phyloP scores from a whole-genome alignment of 1,139 yeast genomes.

The Hyphopichia khmerensis region DNA sequence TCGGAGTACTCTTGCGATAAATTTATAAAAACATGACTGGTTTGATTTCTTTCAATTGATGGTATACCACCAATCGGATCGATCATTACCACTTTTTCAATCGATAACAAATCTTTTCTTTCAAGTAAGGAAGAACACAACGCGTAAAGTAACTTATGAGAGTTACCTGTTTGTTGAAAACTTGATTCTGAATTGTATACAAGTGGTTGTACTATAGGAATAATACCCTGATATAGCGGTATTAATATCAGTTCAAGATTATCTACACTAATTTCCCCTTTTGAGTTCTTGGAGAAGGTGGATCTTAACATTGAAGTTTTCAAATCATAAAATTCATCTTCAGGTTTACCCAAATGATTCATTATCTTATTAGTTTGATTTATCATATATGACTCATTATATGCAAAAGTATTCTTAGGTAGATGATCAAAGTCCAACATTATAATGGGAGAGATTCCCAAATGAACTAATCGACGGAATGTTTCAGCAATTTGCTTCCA shows the following conservation, averaged over 20 bases:
- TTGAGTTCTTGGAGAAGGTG: slow-evolving; percentile 19
- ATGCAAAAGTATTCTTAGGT: slow-evolving; percentile 25
- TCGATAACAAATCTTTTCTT: slow-evolving; percentile 39
- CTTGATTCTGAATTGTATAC: slow-evolving; percentile 41
- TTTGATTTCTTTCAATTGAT: slow-evolving; percentile 72
- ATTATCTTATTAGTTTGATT: slow-evolving; percentile 34
- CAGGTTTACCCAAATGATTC: slow-evolving; percentile 22
- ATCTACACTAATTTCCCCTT: slow-evolving; percentile 15
- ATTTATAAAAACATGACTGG: slow-evolving; percentile 87
- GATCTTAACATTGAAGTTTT: slow-evolving; percentile 29
- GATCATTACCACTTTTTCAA: slow-evolving; percentile 78
- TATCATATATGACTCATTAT: slow-evolving; percentile 31
- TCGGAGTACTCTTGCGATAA: slow-evolving; percentile 77
- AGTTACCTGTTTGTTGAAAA: slow-evolving; percentile 29
- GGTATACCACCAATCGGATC: slow-evolving; percentile 91
- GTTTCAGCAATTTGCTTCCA: slow-evolving; percentile 51
- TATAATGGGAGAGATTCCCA: slow-evolving; percentile 46
- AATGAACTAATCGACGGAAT: slow-evolving; percentile 43
- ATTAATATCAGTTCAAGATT: slow-evolving; percentile 35
- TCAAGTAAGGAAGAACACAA: slow-evolving; percentile 26
- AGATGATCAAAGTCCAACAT: slow-evolving; percentile 37
- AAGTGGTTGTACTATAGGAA: slow-evolving; percentile 65
- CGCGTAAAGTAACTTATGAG: slow-evolving; percentile 31
- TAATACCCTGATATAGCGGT: slow-evolving; percentile 44
- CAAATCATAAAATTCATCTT: slow-evolving; percentile 22